These are phyloP conservation scores for Suhomyces bolitotheri DNA, from an alignment of 1,139 yeast genomes.

Conservation along the genomic window DNA sequence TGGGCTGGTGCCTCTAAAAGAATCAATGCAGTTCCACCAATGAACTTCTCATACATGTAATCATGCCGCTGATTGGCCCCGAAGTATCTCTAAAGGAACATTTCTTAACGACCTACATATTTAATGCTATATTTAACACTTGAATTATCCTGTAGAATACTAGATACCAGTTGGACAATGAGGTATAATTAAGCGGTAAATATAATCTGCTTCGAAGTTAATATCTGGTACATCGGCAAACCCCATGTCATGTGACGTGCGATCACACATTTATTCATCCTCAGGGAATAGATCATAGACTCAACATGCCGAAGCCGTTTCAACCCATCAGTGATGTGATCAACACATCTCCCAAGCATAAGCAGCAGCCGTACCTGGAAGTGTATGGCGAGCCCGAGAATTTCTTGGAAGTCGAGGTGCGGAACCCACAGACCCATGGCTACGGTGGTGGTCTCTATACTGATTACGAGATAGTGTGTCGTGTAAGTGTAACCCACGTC, in stretches of 20 bases:
- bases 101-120: too few relatives aligned
- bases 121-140: too few relatives aligned
- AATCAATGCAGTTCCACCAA: conserved; percentile 30
- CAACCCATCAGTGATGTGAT: conserved; percentile 50
- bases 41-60: conserved; percentile 17
- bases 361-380: conserved; percentile 73
- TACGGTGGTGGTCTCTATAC: conserved; percentile 71
- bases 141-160: too few relatives aligned
- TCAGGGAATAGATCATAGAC: background rate
- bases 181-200: too few relatives aligned
- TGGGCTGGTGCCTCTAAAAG: conserved; percentile 27
- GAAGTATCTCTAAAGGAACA: too few relatives aligned
- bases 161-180: too few relatives aligned
- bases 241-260: conserved; percentile 2
- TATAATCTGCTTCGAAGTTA: too few relatives aligned
- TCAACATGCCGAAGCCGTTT: conserved; percentile 42
- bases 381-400: conserved; percentile 94
- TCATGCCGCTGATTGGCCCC: too few relatives aligned
- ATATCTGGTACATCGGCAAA: too few relatives aligned
- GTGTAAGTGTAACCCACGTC: conserved; percentile 35
- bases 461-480: conserved; percentile 86
- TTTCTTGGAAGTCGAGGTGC: conserved; percentile 83
- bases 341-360: conserved; percentile 38
- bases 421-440: conserved; percentile 80
- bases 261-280: background rate